Evolutionary conservation across 164 flowering plant genomes (phyloP), one percentile per base, ranked within the genome.

Genomic region (Warburgia ugandensis): DNA sequence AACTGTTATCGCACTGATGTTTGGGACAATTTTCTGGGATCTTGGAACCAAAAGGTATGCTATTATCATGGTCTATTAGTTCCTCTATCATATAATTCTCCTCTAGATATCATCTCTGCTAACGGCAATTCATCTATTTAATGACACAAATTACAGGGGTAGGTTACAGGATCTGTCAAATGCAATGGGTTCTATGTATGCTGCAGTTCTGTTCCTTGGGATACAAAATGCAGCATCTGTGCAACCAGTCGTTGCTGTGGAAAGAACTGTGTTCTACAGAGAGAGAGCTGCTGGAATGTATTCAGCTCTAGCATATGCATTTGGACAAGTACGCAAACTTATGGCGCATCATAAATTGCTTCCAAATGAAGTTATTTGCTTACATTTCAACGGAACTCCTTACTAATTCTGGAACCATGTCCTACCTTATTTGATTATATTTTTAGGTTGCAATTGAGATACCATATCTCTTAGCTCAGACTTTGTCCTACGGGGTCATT

Each of bases 231-330:
- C 81, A 59, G 55, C 72, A 25, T 71, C 86, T 0, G 96, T 87
- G 4, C 96, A 87, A 52, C 96, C 94, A 4, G 50, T 84, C 8
- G 86, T 87, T 7, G 77, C 79, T 12, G 37, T 75, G 1, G 96
- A 84, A 59, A 73, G 96, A 69, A 78, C 88, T 0, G 94, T 84
- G 13, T 87, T 82, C 46, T 84, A 84, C 51, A 56, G 94, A 46
- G 94, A 87, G 68, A 61, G 76, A 64, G 94, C 91, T 16, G 91
- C 91, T 2, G 94, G 94, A 35, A 84, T 87, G 96, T 87, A 84
- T 61, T 84, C 88, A 0, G 84, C 94, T 5, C 51, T 87, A 21
- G 94, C 96, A 22, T 87, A 87, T 65, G 96, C 88, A 35, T 56
- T 83, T 39, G 79, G 88, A 55, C 96, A 84, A 81, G 95, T 81